Percentiles rank a stretch among this genome's conserved stretches.
These are phyloP conservation scores for Heteromeles arbutifolia DNA, from an alignment of 306 rosid genomes.

Conservation along the genomic window DNA sequence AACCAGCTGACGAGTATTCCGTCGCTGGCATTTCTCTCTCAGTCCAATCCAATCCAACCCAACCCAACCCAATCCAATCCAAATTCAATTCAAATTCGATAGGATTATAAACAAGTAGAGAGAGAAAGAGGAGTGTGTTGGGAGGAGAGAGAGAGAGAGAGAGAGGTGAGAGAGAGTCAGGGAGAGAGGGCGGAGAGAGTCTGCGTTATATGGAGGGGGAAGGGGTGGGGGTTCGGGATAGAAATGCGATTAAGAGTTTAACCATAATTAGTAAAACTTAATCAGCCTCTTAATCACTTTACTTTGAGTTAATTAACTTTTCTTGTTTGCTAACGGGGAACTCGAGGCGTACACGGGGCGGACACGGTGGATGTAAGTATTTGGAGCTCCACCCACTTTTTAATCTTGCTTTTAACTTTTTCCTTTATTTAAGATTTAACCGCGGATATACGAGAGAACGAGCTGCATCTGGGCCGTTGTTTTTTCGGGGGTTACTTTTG, in stretches of 20 bases:
- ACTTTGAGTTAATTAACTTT: background rate
- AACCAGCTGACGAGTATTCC: conserved; percentile 50
- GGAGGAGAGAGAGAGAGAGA: background rate
- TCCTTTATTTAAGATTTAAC: background rate
- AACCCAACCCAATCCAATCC: background rate
- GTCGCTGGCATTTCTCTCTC: conserved; percentile 56
- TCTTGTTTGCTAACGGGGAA: background rate
- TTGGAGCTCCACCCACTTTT: background rate
- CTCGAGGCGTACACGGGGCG: conserved; percentile 16
- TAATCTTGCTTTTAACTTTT: background rate
- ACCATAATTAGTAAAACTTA: background rate
- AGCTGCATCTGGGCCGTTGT: conserved; percentile 16
- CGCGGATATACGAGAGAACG: background rate
- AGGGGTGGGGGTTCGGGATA: conserved; percentile 1
- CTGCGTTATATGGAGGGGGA: conserved; percentile 30
- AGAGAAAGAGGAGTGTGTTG: background rate
- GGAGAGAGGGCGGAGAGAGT: conserved; percentile 9
- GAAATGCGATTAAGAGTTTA: background rate
- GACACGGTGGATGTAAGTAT: conserved; percentile 17
- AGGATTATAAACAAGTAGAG: background rate
- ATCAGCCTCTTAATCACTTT: background rate
- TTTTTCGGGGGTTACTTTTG: background rate
- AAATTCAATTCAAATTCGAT: background rate
- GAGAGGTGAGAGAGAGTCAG: background rate
- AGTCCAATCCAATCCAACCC: background rate